These are phyloP conservation scores for Wickerhamiella nectarea DNA, from an alignment of 805 yeast genomes.

Conservation along the genomic window DNA sequence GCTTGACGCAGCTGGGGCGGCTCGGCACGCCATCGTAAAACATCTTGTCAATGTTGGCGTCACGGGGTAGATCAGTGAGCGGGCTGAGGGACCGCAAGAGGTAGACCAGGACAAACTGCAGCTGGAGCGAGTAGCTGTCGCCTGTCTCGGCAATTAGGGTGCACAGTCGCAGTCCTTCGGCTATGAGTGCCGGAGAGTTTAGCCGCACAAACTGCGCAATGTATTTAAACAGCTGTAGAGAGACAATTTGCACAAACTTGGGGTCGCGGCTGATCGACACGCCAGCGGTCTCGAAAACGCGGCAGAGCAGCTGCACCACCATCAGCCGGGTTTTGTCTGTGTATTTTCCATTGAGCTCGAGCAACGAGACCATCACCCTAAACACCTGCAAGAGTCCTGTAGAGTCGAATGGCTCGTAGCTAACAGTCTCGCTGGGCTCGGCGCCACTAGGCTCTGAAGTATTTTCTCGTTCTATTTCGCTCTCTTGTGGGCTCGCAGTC, in stretches of 20 bases:
- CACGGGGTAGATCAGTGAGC: constrained; percentile 27
- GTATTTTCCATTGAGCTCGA: constrained; percentile 64
- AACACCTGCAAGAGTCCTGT: constrained; percentile 65
- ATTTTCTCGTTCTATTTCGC: not conserved
- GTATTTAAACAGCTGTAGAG: constrained; percentile 77
- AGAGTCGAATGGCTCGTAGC: constrained; percentile 43
- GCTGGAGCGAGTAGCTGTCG: constrained; percentile 56
- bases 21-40: constrained; percentile 30
- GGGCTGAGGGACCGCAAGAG: constrained; percentile 28
- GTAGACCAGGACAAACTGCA: constrained; percentile 41
- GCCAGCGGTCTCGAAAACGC: constrained; percentile 75
- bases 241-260: constrained; percentile 48
- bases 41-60: constrained; percentile 27
- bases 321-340: constrained; percentile 77
- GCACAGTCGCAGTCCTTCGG: constrained; percentile 62
- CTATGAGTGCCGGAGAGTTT: constrained; percentile 60
- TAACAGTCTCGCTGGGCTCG: constrained; percentile 16
- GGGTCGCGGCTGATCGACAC: constrained; percentile 46
- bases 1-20: constrained; percentile 40
- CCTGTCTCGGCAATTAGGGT: constrained; percentile 59
- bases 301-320: constrained; percentile 61
- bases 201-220: constrained; percentile 64
- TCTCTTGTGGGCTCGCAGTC: too few relatives aligned
- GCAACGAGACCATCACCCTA: constrained; percentile 60
- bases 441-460: too few relatives aligned